A percentile compares a stretch with the other conserved stretches of the same genome.
These are phyloP conservation scores for Trypanosoma melophagium DNA, from an alignment of 208 protist genomes.

Conservation along the genomic window DNA sequence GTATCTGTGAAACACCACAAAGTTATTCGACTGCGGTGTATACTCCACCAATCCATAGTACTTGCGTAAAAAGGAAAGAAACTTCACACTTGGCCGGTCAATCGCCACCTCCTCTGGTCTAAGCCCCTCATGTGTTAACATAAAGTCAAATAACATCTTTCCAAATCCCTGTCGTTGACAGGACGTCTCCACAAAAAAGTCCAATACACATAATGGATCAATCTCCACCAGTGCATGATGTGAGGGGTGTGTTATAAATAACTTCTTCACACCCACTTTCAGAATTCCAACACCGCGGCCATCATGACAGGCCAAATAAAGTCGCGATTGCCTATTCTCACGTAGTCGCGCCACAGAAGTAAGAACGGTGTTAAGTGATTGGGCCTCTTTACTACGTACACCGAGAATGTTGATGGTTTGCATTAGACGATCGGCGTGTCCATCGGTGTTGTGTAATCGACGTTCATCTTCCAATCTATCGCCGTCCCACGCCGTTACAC, in stretches of 20 bases:
- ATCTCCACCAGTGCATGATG: constrained; percentile 79
- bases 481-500: constrained; percentile 61
- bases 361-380: constrained; percentile 57
- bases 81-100: constrained; percentile 90
- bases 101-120: constrained; percentile 77
- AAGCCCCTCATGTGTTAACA: constrained; percentile 48
- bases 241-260: constrained; percentile 77
- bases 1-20: constrained; percentile 90
- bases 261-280: constrained; percentile 88
- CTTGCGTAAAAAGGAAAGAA: constrained; percentile 85
- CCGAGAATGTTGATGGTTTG: constrained; percentile 82
- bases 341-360: constrained; percentile 61
- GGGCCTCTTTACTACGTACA: constrained; percentile 49
- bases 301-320: constrained; percentile 66
- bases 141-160: constrained; percentile 69
- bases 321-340: constrained; percentile 48
- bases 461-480: constrained; percentile 36
- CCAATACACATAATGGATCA: constrained; percentile 89
- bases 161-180: constrained; percentile 87
- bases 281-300: constrained; percentile 81
- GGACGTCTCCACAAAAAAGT: constrained; percentile 92
- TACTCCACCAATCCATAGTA: constrained; percentile 82
- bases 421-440: constrained; percentile 39
- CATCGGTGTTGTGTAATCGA: constrained; percentile 26
- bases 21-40: constrained; percentile 90